A percentile compares a stretch with the other conserved stretches of the same genome.
These are phyloP conservation scores for Helotiales sp. DNA, from an alignment of 2,329 filamentous ascomycete genomes.

Conservation along the genomic window DNA sequence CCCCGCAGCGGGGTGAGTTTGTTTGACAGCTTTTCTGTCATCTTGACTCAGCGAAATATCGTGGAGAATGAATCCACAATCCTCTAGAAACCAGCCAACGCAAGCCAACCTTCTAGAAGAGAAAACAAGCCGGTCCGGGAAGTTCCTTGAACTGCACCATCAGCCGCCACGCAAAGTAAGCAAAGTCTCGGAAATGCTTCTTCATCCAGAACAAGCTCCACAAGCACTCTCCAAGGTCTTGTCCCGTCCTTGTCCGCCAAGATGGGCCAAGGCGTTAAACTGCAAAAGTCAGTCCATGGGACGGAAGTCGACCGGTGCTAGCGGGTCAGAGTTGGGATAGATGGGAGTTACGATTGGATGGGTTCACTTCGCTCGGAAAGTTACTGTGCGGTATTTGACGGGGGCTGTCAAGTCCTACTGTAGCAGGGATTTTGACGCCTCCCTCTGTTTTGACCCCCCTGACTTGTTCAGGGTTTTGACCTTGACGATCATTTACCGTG, in stretches of 20 bases:
- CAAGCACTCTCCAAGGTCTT: not conserved
- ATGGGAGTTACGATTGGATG: not conserved
- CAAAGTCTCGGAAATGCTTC: constrained; percentile 1
- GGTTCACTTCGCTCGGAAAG: not conserved
- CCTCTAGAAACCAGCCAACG: not conserved
- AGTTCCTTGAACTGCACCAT: not conserved
- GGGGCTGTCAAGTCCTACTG: not conserved
- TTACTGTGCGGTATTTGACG: not conserved
- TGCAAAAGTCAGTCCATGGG: not conserved
- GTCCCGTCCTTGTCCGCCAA: not conserved
- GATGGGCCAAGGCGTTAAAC: not conserved
- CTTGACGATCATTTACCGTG: constrained; percentile 3
- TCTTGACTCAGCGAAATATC: no score
- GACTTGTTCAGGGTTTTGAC: constrained; percentile 3
- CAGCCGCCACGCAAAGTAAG: no score
- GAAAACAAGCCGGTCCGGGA: not conserved
- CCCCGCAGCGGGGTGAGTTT: not conserved
- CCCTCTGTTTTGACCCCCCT: no score
- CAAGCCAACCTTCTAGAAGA: not conserved
- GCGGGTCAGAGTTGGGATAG: not conserved
- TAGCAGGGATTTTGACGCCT: no score
- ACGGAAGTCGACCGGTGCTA: not conserved
- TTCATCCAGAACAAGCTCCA: not conserved
- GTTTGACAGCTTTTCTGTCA: no score
- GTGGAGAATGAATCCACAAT: not conserved